Evolutionary conservation across 352 stramenopile genomes (phyloP).

Genomic region (Peronospora belbahrii): DNA sequence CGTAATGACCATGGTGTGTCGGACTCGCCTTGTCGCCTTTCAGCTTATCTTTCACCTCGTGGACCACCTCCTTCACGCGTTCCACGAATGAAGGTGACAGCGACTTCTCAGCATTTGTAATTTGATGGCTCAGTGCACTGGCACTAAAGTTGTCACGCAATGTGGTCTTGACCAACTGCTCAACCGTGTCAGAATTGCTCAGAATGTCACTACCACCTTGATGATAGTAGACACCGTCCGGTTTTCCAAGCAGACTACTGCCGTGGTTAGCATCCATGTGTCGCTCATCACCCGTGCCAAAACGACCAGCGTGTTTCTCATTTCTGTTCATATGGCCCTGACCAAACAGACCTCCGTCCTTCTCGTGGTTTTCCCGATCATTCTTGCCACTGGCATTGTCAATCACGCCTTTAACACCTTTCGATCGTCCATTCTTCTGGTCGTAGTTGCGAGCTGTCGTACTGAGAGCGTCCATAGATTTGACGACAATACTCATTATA

Average conservation of each 20-base stretch:
- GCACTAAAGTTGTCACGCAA: constrained; percentile 15
- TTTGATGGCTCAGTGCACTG: constrained; percentile 13
- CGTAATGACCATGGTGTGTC: neutral
- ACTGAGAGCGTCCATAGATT: constrained; percentile 12
- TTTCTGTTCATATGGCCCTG: neutral
- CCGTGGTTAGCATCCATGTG: constrained; percentile 3
- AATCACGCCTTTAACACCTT: constrained; percentile 12
- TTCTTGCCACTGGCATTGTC: constrained; percentile 1
- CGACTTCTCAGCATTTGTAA: constrained; percentile 6
- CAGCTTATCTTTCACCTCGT: constrained; percentile 15
- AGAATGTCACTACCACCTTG: neutral
- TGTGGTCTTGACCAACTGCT: constrained; percentile 15
- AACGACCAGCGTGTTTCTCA: neutral
- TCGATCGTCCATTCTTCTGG: constrained; percentile 6
- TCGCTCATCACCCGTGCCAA: constrained; percentile 4
- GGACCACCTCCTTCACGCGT: constrained; percentile 14
- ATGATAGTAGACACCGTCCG: neutral
- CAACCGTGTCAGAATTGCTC: constrained; percentile 8
- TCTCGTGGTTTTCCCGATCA: constrained; percentile 1
- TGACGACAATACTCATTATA: constrained; percentile 8
- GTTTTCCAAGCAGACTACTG: neutral
- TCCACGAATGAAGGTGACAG: constrained; percentile 16
- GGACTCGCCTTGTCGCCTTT: constrained; percentile 8
- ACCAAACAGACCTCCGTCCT: neutral
- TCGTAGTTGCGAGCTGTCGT: constrained; percentile 15